Percentiles rank a stretch among this genome's conserved stretches.
Evolutionary conservation across 2,329 filamentous ascomycete genomes (phyloP).

Genomic region (Ascochyta pisi): DNA sequence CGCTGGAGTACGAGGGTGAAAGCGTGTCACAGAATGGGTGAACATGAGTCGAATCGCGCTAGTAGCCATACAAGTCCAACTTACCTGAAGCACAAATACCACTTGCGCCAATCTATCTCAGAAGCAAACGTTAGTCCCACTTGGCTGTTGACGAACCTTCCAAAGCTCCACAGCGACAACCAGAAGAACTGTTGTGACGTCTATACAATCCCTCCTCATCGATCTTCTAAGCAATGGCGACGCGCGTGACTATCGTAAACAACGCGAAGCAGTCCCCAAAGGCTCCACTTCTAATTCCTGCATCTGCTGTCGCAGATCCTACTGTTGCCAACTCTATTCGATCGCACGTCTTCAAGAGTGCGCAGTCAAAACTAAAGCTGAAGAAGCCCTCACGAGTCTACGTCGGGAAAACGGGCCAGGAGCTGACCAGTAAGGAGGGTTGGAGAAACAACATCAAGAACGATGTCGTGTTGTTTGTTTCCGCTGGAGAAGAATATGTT

Average conservation of each 20-base stretch:
- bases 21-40: not conserved
- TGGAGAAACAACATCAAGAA: slow-evolving; percentile 34
- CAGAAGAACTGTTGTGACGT: not conserved
- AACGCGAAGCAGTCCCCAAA: slow-evolving; percentile 42
- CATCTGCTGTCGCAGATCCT: slow-evolving; percentile 25
- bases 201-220: not conserved
- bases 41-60: slow-evolving; percentile 14
- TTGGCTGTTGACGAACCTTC: too few relatives aligned
- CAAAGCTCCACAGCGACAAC: too few relatives aligned
- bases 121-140: not conserved
- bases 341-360: slow-evolving; percentile 37
- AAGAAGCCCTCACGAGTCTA: slow-evolving; percentile 41
- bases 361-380: slow-evolving; percentile 40
- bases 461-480: slow-evolving; percentile 40
- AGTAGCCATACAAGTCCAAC: not conserved
- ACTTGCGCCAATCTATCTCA: not conserved
- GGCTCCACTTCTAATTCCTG: slow-evolving; percentile 36
- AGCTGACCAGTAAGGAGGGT: slow-evolving; percentile 35
- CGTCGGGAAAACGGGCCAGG: slow-evolving; percentile 33
- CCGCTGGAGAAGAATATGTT: slow-evolving; percentile 44
- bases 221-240: slow-evolving; percentile 15
- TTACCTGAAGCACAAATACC: slow-evolving; percentile 5
- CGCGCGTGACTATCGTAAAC: slow-evolving; percentile 40
- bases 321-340: slow-evolving; percentile 25
- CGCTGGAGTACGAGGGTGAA: not conserved